Evolutionary conservation across 228 moss, liverwort and hornwort species (phyloP).

Genomic region (Sphagnum fallax): DNA sequence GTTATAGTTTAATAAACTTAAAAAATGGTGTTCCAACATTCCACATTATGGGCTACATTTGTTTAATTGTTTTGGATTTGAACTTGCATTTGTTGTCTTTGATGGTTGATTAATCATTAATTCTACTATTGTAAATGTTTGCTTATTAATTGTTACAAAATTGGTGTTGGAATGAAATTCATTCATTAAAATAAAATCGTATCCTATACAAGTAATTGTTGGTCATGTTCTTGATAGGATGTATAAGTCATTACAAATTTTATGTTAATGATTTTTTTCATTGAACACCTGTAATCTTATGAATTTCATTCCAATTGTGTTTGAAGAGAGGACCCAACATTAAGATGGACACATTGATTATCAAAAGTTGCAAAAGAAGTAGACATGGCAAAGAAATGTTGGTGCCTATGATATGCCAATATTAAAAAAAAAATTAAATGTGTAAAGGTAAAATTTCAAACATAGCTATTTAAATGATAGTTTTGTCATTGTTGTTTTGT

Average conservation of each 20-base stretch:
- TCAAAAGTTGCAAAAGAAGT: conserved; percentile 50
- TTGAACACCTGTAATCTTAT: no score
- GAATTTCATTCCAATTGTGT: neutral
- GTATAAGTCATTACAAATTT: no score
- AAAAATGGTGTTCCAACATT: conserved; percentile 59
- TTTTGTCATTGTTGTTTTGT: conserved; percentile 4
- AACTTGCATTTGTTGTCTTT: conserved; percentile 42
- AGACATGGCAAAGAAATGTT: conserved; percentile 78
- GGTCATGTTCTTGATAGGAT: no score
- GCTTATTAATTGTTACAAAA: no score
- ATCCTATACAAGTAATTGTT: no score
- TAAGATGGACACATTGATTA: conserved; percentile 21
- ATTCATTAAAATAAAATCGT: no score
- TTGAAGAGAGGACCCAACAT: conserved; percentile 32
- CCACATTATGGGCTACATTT: conserved; percentile 83
- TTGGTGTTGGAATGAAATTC: no score
- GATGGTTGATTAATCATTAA: conserved; percentile 24
- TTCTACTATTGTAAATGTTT: no score
- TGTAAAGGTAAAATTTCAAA: conserved; percentile 53
- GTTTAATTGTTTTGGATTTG: conserved; percentile 65
- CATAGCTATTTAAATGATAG: conserved; percentile 33
- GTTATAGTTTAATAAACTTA: conserved; percentile 54
- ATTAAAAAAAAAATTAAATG: no score
- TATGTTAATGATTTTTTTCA: no score
- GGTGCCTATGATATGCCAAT: conserved; percentile 73